Evolutionary conservation across 2,329 filamentous ascomycete genomes (phyloP).

Genomic region (Colletotrichum australisinense): DNA sequence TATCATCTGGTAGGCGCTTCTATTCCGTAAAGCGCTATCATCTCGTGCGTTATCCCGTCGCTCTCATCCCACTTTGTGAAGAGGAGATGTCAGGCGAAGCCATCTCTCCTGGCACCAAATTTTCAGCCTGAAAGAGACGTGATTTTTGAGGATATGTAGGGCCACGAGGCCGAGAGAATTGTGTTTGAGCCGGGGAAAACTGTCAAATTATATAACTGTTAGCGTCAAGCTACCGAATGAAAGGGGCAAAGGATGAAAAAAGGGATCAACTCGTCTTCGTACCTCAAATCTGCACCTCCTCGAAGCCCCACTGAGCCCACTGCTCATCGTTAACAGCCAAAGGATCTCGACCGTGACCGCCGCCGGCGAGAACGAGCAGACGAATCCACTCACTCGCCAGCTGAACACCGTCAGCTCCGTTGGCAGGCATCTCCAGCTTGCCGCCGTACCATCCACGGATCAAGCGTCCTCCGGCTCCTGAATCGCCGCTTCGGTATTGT

Average conservation of each 20-base stretch:
- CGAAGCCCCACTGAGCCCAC: background rate
- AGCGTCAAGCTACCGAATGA: too few relatives aligned
- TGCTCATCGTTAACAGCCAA: background rate
- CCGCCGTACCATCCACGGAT: constrained; percentile 1
- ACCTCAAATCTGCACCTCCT: background rate
- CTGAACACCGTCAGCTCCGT: background rate
- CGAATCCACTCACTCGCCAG: background rate
- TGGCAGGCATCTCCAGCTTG: background rate
- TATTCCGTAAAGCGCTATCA: too few relatives aligned
- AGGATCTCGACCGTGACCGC: background rate
- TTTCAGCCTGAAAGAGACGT: too few relatives aligned
- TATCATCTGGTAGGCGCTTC: background rate
- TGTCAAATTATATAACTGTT: too few relatives aligned
- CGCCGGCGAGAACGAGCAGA: background rate
- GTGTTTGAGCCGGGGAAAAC: too few relatives aligned
- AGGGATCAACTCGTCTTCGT: background rate
- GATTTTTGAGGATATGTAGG: too few relatives aligned
- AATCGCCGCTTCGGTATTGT: background rate
- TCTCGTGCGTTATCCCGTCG: too few relatives aligned
- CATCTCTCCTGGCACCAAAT: too few relatives aligned
- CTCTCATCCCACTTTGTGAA: too few relatives aligned
- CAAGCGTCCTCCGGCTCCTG: background rate
- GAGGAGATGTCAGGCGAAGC: too few relatives aligned
- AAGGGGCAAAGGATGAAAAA: too few relatives aligned
- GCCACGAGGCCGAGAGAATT: too few relatives aligned